phyloP scores from a whole-genome alignment of 257 asterid genomes.

The Eustoma russellianum region DNA sequence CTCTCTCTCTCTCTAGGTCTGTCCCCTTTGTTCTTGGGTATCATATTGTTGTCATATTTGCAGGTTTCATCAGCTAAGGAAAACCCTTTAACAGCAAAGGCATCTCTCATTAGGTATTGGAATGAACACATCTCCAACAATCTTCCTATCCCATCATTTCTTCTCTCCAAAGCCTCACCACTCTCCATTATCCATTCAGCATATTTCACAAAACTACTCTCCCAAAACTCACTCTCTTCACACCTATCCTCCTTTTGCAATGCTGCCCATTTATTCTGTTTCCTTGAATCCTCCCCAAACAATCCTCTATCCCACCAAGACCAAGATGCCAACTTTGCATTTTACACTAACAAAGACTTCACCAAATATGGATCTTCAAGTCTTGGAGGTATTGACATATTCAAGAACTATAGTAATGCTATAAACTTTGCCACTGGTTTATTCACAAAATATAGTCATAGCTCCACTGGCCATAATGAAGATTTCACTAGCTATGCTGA shows the following conservation, averaged over 20 bases:
- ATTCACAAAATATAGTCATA: conserved; percentile 51
- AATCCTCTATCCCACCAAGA: conserved; percentile 10
- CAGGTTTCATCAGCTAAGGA: conserved; percentile 23
- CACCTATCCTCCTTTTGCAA: conserved; percentile 58
- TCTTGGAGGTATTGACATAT: conserved; percentile 46
- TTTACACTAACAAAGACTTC: conserved; percentile 50
- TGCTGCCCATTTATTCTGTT: conserved; percentile 59
- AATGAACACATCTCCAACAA: conserved; percentile 41
- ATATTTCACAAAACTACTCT: conserved; percentile 46
- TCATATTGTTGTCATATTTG: conserved; percentile 16
- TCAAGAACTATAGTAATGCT: conserved; percentile 68
- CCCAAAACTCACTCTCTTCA: conserved; percentile 35
- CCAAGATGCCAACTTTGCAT: conserved; percentile 41
- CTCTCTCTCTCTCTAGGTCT: no score
- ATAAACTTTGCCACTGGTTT: conserved; percentile 49
- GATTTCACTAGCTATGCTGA: conserved; percentile 49
- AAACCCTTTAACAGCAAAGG: conserved; percentile 59
- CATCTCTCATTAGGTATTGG: conserved; percentile 68
- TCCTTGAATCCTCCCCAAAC: conserved; percentile 6
- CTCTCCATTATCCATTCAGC: conserved; percentile 47
- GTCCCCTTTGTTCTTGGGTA: no score
- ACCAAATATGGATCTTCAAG: conserved; percentile 44
- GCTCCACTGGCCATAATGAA: conserved; percentile 51
- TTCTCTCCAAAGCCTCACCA: conserved; percentile 73
- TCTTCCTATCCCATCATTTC: conserved; percentile 38